These are phyloP conservation scores for Alternaria rosae DNA, from an alignment of 2,329 filamentous ascomycete genomes.

Conservation along the genomic window DNA sequence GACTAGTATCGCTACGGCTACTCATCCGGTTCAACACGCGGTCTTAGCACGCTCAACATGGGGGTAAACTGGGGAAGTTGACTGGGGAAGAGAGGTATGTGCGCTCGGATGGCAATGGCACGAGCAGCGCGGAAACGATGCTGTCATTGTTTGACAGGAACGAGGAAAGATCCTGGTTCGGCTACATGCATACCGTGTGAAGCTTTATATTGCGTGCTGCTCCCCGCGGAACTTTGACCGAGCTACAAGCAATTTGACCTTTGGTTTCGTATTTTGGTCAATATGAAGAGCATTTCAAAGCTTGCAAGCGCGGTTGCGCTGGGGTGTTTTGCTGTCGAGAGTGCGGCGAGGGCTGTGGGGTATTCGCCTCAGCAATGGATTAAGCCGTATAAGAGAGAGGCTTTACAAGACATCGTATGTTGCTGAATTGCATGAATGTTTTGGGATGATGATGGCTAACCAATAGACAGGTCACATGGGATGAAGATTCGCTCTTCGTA, in stretches of 20 bases:
- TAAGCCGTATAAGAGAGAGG: conserved; percentile 57
- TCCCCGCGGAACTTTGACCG: background rate
- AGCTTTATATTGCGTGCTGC: background rate
- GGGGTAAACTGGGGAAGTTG: conserved; percentile 7
- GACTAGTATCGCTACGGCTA: conserved; percentile 1
- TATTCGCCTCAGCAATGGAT: conserved; percentile 60
- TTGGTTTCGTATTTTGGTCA: conserved; percentile 10
- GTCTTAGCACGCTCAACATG: background rate
- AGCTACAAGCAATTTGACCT: background rate
- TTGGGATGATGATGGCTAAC: background rate
- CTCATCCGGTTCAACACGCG: conserved; percentile 4
- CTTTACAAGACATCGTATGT: conserved; percentile 64
- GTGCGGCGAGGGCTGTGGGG: conserved; percentile 58
- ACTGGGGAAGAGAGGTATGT: background rate
- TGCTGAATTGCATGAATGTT: background rate
- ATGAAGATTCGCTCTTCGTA: conserved; percentile 74
- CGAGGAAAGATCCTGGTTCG: conserved; percentile 6
- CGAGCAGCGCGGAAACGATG: conserved; percentile 10
- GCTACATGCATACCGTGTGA: background rate
- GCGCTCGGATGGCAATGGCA: conserved; percentile 19
- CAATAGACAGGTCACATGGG: conserved; percentile 67
- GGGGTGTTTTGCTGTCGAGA: conserved; percentile 54
- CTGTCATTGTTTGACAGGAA: conserved; percentile 16
- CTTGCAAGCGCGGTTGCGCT: conserved; percentile 37
- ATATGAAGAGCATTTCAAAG: conserved; percentile 28